Percentiles rank a stretch among this genome's conserved stretches.
These are phyloP conservation scores for Mycena leptocephala DNA, from an alignment of 768 basidiomycete species.

Conservation along the genomic window DNA sequence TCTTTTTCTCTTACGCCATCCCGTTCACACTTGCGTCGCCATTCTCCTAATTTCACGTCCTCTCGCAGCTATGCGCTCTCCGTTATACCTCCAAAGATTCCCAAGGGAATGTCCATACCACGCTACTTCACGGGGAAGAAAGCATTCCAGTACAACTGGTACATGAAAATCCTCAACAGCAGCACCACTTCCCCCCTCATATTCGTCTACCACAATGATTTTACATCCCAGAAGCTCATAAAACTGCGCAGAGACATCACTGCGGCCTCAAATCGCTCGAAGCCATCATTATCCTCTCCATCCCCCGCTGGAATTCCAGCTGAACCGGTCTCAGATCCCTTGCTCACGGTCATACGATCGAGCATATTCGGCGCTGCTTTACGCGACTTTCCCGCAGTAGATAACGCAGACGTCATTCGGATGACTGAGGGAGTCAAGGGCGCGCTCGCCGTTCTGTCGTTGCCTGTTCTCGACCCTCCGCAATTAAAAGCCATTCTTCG, in stretches of 20 bases:
- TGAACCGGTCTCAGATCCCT: constrained; percentile 56
- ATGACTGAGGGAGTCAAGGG: constrained; percentile 75
- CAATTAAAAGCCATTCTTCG: constrained; percentile 79
- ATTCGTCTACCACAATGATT: constrained; percentile 85
- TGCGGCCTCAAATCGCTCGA: constrained; percentile 65
- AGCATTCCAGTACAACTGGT: constrained; percentile 85
- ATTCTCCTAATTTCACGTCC: not conserved
- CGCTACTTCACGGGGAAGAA: constrained; percentile 88
- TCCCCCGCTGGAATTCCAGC: constrained; percentile 48
- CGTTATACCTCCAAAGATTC: constrained; percentile 64
- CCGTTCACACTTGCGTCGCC: not conserved
- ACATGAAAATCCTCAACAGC: constrained; percentile 78
- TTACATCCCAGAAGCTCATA: constrained; percentile 77
- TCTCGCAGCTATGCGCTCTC: constrained; percentile 67
- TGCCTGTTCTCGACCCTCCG: constrained; percentile 81
- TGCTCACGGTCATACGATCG: constrained; percentile 81
- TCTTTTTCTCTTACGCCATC: not conserved
- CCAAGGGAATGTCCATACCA: constrained; percentile 68
- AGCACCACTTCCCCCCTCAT: constrained; percentile 76
- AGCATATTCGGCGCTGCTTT: constrained; percentile 87
- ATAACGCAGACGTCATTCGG: constrained; percentile 61
- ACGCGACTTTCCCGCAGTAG: constrained; percentile 71
- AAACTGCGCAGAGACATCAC: constrained; percentile 80
- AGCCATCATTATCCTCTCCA: constrained; percentile 54
- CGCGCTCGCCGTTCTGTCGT: constrained; percentile 75